A percentile compares a stretch with the other conserved stretches of the same genome.
Conservation (phyloP, 176 grass and related monocot species). For the Avena eriantha region DNA sequence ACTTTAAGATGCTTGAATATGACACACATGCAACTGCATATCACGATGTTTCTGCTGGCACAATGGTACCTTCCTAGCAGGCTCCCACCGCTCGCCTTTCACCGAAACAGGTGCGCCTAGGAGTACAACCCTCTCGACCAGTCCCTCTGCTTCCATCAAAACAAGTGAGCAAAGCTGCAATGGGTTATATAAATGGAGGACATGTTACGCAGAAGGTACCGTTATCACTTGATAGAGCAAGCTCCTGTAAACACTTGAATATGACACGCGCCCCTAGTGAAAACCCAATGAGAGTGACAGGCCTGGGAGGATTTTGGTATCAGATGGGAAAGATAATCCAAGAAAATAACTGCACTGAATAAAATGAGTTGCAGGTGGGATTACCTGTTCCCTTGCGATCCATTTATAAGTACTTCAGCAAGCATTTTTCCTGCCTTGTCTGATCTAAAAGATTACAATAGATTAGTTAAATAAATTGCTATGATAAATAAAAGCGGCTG, state of each 20-base stretch:
- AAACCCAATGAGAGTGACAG: constrained; percentile 92
- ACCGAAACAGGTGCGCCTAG: constrained; percentile 90
- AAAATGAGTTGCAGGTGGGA: constrained; percentile 13
- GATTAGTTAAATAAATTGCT: background rate
- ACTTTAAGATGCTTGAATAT: background rate
- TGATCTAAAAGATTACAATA: constrained; percentile 55
- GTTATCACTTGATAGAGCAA: constrained; percentile 75
- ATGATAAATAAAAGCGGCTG: background rate
- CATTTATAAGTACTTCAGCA: constrained; percentile 87
- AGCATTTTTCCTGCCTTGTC: constrained; percentile 98
- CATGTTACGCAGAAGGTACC: constrained; percentile 53
- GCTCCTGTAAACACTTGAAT: constrained; percentile 89
- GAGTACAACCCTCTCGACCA: constrained; percentile 89
- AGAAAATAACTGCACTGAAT: background rate
- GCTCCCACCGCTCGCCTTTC: constrained; percentile 77
- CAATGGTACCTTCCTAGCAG: constrained; percentile 70
- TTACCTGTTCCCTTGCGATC: constrained; percentile 94
- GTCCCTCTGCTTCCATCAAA: constrained; percentile 67
- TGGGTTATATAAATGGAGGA: background rate
- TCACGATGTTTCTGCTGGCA: background rate
- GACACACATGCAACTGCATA: background rate
- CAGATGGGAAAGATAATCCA: background rate
- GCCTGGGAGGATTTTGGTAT: constrained; percentile 55
- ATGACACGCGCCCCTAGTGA: constrained; percentile 92
- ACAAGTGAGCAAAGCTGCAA: background rate